Evolutionary conservation across 768 basidiomycete genomes (phyloP).

Genomic region (Serendipita indica): DNA sequence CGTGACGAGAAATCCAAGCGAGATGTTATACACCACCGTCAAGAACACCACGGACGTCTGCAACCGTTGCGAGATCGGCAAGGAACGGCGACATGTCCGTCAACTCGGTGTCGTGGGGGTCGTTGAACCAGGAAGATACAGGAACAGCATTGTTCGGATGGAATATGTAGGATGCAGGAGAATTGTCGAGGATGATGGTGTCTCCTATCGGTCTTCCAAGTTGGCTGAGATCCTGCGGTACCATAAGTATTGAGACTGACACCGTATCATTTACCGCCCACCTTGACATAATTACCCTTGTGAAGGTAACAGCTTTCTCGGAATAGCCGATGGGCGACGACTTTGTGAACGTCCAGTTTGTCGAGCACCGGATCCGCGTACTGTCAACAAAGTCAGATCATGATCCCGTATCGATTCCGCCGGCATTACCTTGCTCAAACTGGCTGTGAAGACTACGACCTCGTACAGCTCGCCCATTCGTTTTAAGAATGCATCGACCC

Average conservation of each 20-base stretch:
- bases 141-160: slow-evolving; percentile 40
- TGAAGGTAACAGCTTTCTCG: slow-evolving; percentile 38
- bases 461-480: slow-evolving; percentile 39
- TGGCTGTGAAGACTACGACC: slow-evolving; percentile 36
- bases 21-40: slow-evolving; percentile 23
- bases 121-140: slow-evolving; percentile 38
- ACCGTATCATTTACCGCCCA: slow-evolving; percentile 13
- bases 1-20: too few species aligned
- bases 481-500: slow-evolving; percentile 34
- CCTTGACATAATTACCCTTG: slow-evolving; percentile 38
- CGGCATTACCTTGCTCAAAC: slow-evolving; percentile 29
- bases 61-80: slow-evolving; percentile 29
- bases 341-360: slow-evolving; percentile 32
- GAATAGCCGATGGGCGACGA: slow-evolving; percentile 35
- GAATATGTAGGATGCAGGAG: slow-evolving; percentile 38
- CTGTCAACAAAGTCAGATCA: slow-evolving; percentile 16
- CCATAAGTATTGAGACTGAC: not conserved
- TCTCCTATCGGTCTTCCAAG: slow-evolving; percentile 33
- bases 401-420: not conserved
- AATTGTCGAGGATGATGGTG: slow-evolving; percentile 38
- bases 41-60: slow-evolving; percentile 32
- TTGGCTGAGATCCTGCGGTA: slow-evolving; percentile 31
- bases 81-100: slow-evolving; percentile 33
- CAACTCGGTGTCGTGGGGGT: slow-evolving; percentile 34
- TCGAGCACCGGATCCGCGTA: slow-evolving; percentile 39